These are phyloP conservation scores for Globisporangium middletonii DNA, from an alignment of 352 stramenopile genomes.

Conservation along the genomic window DNA sequence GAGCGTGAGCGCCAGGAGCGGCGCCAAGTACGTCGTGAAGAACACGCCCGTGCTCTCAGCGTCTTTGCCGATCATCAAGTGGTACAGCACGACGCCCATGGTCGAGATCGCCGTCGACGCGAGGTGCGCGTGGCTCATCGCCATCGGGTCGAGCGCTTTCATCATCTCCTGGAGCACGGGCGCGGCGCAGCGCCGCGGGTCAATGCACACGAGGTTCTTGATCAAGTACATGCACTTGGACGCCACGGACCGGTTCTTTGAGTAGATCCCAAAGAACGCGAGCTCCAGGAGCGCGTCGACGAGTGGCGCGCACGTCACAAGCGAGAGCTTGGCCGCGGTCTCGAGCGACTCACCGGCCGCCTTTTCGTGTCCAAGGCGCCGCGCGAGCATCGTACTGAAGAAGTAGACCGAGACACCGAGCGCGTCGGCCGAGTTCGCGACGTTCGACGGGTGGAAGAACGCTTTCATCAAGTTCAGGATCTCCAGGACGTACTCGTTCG, in stretches of 20 bases:
- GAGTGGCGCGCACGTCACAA: conserved; percentile 28
- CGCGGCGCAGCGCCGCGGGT: conserved; percentile 27
- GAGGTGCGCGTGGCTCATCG: conserved; percentile 68
- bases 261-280: conserved; percentile 67
- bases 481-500: conserved; percentile 49
- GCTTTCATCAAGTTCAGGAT: conserved; percentile 52
- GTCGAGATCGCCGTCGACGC: conserved; percentile 64
- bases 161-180: conserved; percentile 68
- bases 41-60: conserved; percentile 35
- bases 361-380: conserved; percentile 53
- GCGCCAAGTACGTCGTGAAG: conserved; percentile 50
- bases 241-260: conserved; percentile 52
- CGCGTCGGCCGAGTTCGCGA: conserved; percentile 44
- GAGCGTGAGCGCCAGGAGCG: conserved; percentile 53
- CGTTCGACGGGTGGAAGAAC: conserved; percentile 75
- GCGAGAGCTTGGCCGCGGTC: conserved; percentile 14
- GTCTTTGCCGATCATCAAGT: conserved; percentile 58
- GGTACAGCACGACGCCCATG: conserved; percentile 50
- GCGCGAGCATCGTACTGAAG: conserved; percentile 39
- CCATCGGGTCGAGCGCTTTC: conserved; percentile 55
- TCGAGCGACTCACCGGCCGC: background rate
- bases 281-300: conserved; percentile 48
- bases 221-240: conserved; percentile 68
- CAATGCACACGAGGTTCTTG: conserved; percentile 59
- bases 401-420: conserved; percentile 54